Evolutionary conservation across 108 stramenopile genomes (phyloP).

Genomic region (Cyclotella distinguenda): DNA sequence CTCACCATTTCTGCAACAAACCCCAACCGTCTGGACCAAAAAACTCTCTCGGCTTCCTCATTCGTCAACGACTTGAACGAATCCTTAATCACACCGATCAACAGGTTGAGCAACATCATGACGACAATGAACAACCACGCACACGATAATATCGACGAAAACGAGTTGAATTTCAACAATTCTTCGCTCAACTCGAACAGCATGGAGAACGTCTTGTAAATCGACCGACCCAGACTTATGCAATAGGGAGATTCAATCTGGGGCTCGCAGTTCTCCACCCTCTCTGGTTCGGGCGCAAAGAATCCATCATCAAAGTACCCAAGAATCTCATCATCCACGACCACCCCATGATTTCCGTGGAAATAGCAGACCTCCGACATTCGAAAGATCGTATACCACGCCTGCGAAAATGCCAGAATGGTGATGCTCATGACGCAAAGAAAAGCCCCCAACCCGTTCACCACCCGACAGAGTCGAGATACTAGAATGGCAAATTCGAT

Average conservation of each 20-base stretch:
- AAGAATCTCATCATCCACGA: conserved; percentile 9
- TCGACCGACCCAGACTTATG: conserved; percentile 42
- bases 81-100: conserved; percentile 85
- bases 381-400: conserved; percentile 74
- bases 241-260: conserved; percentile 18
- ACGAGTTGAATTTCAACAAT: conserved; percentile 45
- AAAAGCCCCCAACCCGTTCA: conserved; percentile 64
- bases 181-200: conserved; percentile 62
- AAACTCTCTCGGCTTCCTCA: conserved; percentile 81
- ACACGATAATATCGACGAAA: conserved; percentile 66
- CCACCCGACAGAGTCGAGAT: conserved; percentile 64
- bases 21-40: conserved; percentile 82
- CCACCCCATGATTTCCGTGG: background rate
- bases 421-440: conserved; percentile 66
- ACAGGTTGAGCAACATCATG: conserved; percentile 72
- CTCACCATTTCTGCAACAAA: conserved; percentile 73
- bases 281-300: background rate
- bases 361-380: conserved; percentile 43
- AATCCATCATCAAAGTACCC: conserved; percentile 17
- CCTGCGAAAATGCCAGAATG: conserved; percentile 79
- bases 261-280: conserved; percentile 30
- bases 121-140: conserved; percentile 74
- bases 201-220: conserved; percentile 81
- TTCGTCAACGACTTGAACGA: conserved; percentile 75
- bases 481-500: conserved; percentile 85